Percentiles rank a stretch among this genome's conserved stretches.
These are phyloP conservation scores for Claviceps sp. DNA, from an alignment of 2,329 filamentous ascomycete species.

Conservation along the genomic window DNA sequence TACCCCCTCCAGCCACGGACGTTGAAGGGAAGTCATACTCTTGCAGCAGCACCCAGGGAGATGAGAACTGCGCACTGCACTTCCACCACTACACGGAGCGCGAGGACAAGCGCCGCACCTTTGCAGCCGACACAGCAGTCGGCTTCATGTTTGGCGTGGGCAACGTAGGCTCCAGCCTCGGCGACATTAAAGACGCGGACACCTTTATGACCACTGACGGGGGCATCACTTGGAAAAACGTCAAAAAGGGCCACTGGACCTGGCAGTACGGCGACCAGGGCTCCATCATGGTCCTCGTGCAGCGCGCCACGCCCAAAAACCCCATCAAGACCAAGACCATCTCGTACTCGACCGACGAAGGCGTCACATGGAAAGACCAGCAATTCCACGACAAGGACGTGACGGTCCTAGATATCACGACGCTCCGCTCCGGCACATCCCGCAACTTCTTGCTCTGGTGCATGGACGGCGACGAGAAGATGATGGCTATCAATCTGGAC, in stretches of 20 bases:
- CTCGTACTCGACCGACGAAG: constrained; percentile 70
- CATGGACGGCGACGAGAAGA: constrained; percentile 36
- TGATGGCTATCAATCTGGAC: constrained; percentile 73
- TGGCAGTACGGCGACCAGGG: constrained; percentile 97
- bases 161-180: constrained; percentile 67
- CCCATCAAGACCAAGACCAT: constrained; percentile 53
- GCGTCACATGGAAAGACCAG: constrained; percentile 64
- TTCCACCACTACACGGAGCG: constrained; percentile 94
- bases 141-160: constrained; percentile 85
- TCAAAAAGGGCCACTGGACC: constrained; percentile 77
- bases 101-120: constrained; percentile 67
- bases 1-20: constrained; percentile 60
- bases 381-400: constrained; percentile 60
- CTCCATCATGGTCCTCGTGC: constrained; percentile 78
- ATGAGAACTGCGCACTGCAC: constrained; percentile 68
- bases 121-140: constrained; percentile 75
- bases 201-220: constrained; percentile 87
- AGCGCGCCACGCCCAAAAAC: constrained; percentile 54
- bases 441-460: constrained; percentile 90
- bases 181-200: constrained; percentile 55
- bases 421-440: constrained; percentile 76
- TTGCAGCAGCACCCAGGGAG: constrained; percentile 48
- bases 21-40: constrained; percentile 56
- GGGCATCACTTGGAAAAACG: constrained; percentile 75
- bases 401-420: constrained; percentile 67